phyloP scores from a whole-genome alignment of 2,329 filamentous ascomycete species.

The Alternaria sp. region DNA sequence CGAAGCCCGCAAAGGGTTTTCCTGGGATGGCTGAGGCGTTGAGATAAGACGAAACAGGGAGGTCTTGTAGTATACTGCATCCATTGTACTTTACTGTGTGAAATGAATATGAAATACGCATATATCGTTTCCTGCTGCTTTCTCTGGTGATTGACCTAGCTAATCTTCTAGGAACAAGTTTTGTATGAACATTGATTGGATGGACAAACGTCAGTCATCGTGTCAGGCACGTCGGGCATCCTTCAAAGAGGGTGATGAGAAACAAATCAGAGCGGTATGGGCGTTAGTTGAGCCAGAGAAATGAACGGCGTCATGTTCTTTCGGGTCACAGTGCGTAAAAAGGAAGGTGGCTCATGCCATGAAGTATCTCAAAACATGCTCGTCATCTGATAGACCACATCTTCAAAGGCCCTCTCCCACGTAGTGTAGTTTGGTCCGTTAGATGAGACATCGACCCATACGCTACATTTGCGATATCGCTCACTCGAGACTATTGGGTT shows the following conservation, averaged over 20 bases:
- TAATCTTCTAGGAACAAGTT: background rate
- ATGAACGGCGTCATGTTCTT: too few species aligned
- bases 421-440: background rate
- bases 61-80: background rate
- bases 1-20: slow-evolving; percentile 1
- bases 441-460: background rate
- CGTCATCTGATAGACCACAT: background rate
- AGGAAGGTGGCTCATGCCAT: too few species aligned
- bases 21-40: slow-evolving; percentile 14
- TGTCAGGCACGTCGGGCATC: too few species aligned
- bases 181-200: background rate
- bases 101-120: background rate
- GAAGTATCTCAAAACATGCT: too few species aligned
- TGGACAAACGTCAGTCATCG: background rate
- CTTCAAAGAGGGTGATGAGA: too few species aligned
- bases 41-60: slow-evolving; percentile 2
- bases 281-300: too few species aligned
- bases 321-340: too few species aligned
- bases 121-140: background rate
- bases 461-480: background rate
- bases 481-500: background rate
- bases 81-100: slow-evolving; percentile 11
- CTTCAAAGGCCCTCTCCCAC: background rate
- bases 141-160: background rate
- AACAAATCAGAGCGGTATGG: too few species aligned